Base-by-base conservation (phyloP, 768 basidiomycete species). In the Saitozyma podzolica region DNA sequence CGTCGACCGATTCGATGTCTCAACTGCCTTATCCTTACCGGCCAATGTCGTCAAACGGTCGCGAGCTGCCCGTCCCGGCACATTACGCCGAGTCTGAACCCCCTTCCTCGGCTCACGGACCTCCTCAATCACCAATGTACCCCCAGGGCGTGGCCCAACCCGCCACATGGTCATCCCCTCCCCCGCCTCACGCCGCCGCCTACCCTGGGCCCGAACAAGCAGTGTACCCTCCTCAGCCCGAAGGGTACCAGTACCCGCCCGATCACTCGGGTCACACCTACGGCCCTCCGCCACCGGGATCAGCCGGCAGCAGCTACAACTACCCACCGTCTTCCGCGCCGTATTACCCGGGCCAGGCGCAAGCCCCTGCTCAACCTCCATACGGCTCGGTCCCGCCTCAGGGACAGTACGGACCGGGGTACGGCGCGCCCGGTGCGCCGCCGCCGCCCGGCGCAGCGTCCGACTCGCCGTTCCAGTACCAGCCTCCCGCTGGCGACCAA, bases 81-180 rank as follows among this genome's bases (percentile, higher is more conserved):
- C 75, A 76, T 41, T 76, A 76, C 53, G 66, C 72, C 47, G 75
- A 74, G 11, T 75, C 74, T 10, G 74, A 75, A 63, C 74, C 74
- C 16, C 74, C 74, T 40, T 60, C 63, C 1, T 67, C 74, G 14
- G 69, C 74, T 50, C 74, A 71, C 42, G 72, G 74, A 47, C 74
- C 71, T n/a, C 74, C 69, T 41, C 65, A 66, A 58, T 69, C 69
- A 39, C 74, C 67, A 4, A 69, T 69, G 67, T 73, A 70, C 41
- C 60, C 67, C 42, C 56, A 43, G 5, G 53, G 50, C 45, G 61
- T 58, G 39, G 43, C 64, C 42, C 58, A 65, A 4, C 64, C 62
- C 41, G 49, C 73, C 2, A 56, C 66, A 16, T 76, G 72, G 72
- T 72, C 72, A 8, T 74, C 75, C 3, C 74, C 74, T 47, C 68